Evolutionary conservation across 2,329 filamentous ascomycete genomes (phyloP), one percentile per base, ranked within the genome.

Genomic region (Venturia pyrina): DNA sequence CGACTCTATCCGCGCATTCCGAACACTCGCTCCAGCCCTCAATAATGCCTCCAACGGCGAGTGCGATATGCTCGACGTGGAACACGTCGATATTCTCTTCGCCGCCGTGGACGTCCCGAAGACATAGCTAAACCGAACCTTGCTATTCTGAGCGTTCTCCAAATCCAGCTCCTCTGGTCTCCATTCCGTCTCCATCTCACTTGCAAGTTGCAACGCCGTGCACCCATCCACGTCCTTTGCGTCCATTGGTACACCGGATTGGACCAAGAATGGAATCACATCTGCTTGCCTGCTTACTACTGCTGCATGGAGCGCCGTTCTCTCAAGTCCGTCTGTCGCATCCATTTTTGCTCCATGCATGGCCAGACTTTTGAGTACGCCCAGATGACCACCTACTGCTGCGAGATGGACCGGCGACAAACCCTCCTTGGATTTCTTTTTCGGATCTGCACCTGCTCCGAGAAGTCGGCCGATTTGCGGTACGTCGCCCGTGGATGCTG

Each of bases 341-440:
- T 64, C 62, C 41, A 64, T 46, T 24, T 53, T 56, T 41, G 62
- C 62, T 24, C 62, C 62, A 28, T 64, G 24, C 46, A 64, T 50
- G 1, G 44, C 46, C 43, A 64, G 32, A 41, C 48, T 53, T 34
- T 64, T 64, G 21, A 64, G 34, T 32, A 56, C 62, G 37, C 44
- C 24, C 11, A 64, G 44, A 32, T 64, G 62, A 15, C 62, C 62
- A 37, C 62, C 62, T 28, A 21, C 44, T 28, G 62, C 62, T 15
- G 62, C 62, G 32, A 56, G 34, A 37, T 64, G 62, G n/a, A 64
- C 32, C 41, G 62, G 62, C 11, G 32, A n/a, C 4, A 34, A n/a
- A 34, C 62, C 62, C 3, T 56, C 44, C 19, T 28, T 62, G 19
- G 62, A 64, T 41, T 53, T 64, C 43, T 34, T 43, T 5, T 24